phyloP scores from a whole-genome alignment of 805 yeast species.

The Candida vaughaniae region DNA sequence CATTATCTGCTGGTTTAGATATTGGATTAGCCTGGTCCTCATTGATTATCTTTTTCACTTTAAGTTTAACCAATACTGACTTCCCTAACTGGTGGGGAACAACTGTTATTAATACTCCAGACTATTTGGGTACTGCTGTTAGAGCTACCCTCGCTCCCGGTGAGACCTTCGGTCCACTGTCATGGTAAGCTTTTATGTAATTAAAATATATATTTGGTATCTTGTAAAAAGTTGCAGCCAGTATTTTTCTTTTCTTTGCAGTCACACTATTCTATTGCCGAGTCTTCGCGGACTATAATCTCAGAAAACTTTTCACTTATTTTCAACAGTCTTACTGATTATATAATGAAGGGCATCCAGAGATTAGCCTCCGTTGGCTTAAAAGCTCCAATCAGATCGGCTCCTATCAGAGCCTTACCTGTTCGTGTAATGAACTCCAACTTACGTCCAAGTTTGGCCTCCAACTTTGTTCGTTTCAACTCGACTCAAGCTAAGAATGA shows the following conservation, averaged over 20 bases:
- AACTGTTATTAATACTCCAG: conserved; percentile 37
- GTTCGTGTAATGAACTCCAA: background rate
- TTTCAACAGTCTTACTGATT: background rate
- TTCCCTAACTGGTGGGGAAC: conserved; percentile 69
- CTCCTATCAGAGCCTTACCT: background rate
- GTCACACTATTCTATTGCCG: no score
- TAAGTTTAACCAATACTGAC: conserved; percentile 16
- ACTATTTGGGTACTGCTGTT: conserved; percentile 29
- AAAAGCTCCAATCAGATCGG: conserved; percentile 3
- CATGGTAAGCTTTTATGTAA: conserved; percentile 44
- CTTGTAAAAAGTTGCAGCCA: conserved; percentile 5
- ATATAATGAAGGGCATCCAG: conserved; percentile 5
- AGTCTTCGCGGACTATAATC: background rate
- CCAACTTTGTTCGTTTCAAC: conserved; percentile 15
- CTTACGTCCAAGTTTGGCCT: no score
- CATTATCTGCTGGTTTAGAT: conserved; percentile 46
- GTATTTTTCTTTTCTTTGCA: no score
- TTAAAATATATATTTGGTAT: no score
- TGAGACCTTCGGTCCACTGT: conserved; percentile 46
- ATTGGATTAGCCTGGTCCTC: conserved; percentile 43
- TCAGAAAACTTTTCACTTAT: conserved; percentile 4
- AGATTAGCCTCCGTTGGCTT: conserved; percentile 3
- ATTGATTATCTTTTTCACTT: conserved; percentile 37
- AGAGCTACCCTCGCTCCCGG: conserved; percentile 34
- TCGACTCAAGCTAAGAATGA: conserved; percentile 16